These are phyloP conservation scores for Macaranga tanarius DNA, from an alignment of 441 rosid genomes.

Conservation along the genomic window DNA sequence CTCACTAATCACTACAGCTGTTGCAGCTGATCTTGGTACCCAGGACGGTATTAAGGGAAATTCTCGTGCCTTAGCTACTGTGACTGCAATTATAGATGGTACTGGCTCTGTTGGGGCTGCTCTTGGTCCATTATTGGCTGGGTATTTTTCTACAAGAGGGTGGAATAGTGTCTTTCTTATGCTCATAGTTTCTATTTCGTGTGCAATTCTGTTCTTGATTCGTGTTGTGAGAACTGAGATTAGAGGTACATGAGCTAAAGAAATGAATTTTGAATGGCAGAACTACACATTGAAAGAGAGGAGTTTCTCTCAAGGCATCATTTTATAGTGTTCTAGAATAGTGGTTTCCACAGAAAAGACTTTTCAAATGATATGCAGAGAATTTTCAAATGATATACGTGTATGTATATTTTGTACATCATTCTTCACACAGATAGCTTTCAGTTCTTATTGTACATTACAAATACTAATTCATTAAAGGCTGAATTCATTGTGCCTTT, in stretches of 20 bases:
- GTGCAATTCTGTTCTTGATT: slow-evolving; percentile 60
- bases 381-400: neutral
- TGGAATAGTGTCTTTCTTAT: slow-evolving; percentile 84
- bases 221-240: slow-evolving; percentile 64
- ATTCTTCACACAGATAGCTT: slow-evolving; percentile 9
- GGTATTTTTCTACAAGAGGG: slow-evolving; percentile 71
- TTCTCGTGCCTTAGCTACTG: slow-evolving; percentile 82
- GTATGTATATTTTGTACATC: neutral
- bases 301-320: neutral
- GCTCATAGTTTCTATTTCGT: slow-evolving; percentile 62
- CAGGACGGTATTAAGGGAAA: slow-evolving; percentile 70
- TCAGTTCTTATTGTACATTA: neutral
- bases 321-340: slow-evolving; percentile 11
- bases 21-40: slow-evolving; percentile 92
- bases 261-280: slow-evolving; percentile 29
- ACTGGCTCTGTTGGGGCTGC: slow-evolving; percentile 97
- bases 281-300: slow-evolving; percentile 20
- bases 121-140: slow-evolving; percentile 77
- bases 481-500: neutral
- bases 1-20: slow-evolving; percentile 84
- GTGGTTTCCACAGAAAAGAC: slow-evolving; percentile 6
- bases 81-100: slow-evolving; percentile 87
- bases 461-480: neutral
- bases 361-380: slow-evolving; percentile 4
- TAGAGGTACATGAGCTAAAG: slow-evolving; percentile 34